Evolutionary conservation across 352 stramenopile genomes (phyloP), one percentile per base, ranked within the genome.

Genomic region (Pythium grandisporangium): DNA sequence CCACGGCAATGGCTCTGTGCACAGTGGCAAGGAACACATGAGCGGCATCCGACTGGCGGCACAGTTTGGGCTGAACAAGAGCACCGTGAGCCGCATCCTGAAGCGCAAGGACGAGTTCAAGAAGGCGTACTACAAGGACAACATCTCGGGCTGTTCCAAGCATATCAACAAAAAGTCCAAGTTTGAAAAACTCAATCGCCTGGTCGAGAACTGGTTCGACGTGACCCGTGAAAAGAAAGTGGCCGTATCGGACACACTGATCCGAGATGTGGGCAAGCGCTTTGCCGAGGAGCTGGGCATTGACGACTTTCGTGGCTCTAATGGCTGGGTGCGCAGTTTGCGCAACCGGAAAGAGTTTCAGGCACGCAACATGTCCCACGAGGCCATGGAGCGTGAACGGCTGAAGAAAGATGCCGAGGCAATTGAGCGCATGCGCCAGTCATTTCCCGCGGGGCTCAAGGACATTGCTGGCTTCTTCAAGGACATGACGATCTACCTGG

Each of bases 161-260:
- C 76, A 89, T 46, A 89, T 89, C 45, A 89, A 86, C 66, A 89
- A 89, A 45, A 89, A 86, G 53, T 89, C 76, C 49, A 86, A 86
- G 60, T 89, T 85, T 46, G 76, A 89, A 26, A 84, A 84, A 40
- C 70, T 89, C 40, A 89, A 89, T 32, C 55, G 69, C 2, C 62
- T 89, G 3, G 76, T 89, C 0, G 76, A 89, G 51, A 89, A 84
- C 45, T 89, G 76, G 76, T 89, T 84, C 53, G 76, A 89, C 48
- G 65, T 83, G 50, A 76, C 67, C n/a, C 68, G 70, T 30, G 72
- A 82, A 45, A 83, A 85, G 42, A 78, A 86, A 50, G 58, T 66
- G 1, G 58, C 60, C 2, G 73, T 89, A 5, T 71, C 76, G 3
- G 76, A 89, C 49, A 85, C 70, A 34, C 55, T 79, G 26, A 84